Evolutionary conservation across 805 yeast genomes (phyloP), one percentile per base, ranked within the genome.

Genomic region (Kazachstania bromeliacearum): DNA sequence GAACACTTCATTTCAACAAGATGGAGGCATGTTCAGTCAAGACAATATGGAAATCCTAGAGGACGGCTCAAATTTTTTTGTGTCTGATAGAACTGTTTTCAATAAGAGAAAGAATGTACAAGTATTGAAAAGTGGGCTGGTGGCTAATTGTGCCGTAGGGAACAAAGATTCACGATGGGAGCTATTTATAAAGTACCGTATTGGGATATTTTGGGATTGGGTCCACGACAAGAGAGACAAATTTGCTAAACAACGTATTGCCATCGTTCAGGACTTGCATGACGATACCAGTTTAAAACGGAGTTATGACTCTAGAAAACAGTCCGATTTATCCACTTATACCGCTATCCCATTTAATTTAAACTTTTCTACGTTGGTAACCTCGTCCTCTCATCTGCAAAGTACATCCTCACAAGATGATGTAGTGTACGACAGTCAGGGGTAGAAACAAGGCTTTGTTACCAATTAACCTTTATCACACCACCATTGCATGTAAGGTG

Each of bases 191-290:
- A 47, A 41, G 27, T 34, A 40, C 21, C 40, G 55, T 24, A 49
- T 57, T 8, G 60, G 57, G 3, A 8, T 57, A 12, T 51, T 50
- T 33, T 49, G 58, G 53, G 50, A 50, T 22, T 57, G 60, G 60
- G 38, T 39, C n/a, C 10, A 37, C 8, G 15, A 10, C 29, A 27
- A 23, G 18, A 18, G 24, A 22, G 19, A 20, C 10, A 33, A 38
- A 3, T 37, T 37, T 8, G 31, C 16, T 7, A 41, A 29, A 22
- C 23, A 32, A 14, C 18, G 50, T 19, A 18, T 45, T 2, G 47
- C 47, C 7, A 29, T 45, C 1, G 31, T 43, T 8, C 34, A 13
- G 28, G 34, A 38, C 31, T 21, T 26, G 13, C 26, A 31, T 3
- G 26, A 19, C 4, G 21, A 18, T 15, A 15, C 21, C 7, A 23